Percentiles rank a stretch among this genome's conserved stretches.
phyloP scores from a whole-genome alignment of 2,329 filamentous ascomycete species.

The Sarocladium brachiariae region DNA sequence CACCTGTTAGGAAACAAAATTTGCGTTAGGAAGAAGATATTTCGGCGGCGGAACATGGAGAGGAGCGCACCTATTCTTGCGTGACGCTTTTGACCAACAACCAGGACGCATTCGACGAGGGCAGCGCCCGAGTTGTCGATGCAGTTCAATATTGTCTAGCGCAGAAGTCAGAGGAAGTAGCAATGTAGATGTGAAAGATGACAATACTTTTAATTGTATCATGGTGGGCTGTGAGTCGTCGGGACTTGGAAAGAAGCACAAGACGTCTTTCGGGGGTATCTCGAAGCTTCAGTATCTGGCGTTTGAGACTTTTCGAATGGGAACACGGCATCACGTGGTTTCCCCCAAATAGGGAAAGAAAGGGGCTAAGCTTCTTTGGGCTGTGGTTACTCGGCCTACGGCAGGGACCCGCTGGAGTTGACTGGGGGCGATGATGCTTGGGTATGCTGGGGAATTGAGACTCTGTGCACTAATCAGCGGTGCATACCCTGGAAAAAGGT shows the following conservation, averaged over 20 bases:
- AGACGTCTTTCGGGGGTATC: slow-evolving; percentile 9
- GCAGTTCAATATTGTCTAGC: slow-evolving; percentile 92
- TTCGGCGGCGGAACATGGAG: neutral
- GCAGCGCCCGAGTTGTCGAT: slow-evolving; percentile 99
- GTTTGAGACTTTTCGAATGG: slow-evolving; percentile 11
- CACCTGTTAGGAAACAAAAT: slow-evolving; percentile 49
- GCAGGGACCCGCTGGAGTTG: neutral
- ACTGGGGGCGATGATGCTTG: too few species aligned
- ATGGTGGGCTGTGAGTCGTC: slow-evolving; percentile 47
- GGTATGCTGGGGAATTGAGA: too few species aligned
- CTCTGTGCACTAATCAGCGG: too few species aligned
- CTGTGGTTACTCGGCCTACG: slow-evolving; percentile 7
- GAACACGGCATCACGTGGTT: slow-evolving; percentile 10
- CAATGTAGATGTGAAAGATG: too few species aligned
- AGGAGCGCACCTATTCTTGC: slow-evolving; percentile 72
- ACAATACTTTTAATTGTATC: slow-evolving; percentile 91
- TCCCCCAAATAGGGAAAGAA: neutral
- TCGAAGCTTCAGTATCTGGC: slow-evolving; percentile 7
- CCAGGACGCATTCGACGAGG: slow-evolving; percentile 90
- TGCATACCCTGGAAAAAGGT: too few species aligned
- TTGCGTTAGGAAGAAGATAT: neutral
- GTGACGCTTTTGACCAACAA: slow-evolving; percentile 82
- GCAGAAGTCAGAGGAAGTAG: slow-evolving; percentile 13
- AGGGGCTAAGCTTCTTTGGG: neutral
- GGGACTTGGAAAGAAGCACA: slow-evolving; percentile 16